Base-by-base conservation (phyloP, 208 protist species). In the Leishmania amazonensis region DNA sequence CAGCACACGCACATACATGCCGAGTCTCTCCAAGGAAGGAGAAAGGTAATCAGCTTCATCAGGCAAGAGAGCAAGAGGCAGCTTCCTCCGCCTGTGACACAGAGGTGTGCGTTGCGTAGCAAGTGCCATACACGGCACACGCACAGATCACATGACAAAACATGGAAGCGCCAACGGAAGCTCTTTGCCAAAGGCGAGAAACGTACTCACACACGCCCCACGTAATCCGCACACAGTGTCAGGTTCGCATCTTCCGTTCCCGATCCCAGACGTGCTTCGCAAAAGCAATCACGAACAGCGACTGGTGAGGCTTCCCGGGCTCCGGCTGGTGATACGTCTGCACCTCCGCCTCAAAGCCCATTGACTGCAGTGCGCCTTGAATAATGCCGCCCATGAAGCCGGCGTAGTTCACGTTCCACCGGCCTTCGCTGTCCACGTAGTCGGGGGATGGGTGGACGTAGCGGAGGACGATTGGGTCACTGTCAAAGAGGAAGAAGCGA, bases 361-460 rank as follows among this genome's bases (percentile, higher is more conserved):
- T 91, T 24, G 91, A 87, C 65, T 88, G 86, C 51, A 97, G 83
- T 38, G 90, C 92, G 1, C 94, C 94, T 76, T 95, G 90, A n/a
- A 96, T 73, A 28, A 97, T 92, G 42, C 94, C 94, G 31, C 91
- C 94, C 83, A 96, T 89, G 73, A 96, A 97, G 84, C 90, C 91
- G 19, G 92, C 94, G 75, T 97, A 97, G 79, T 95, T 95, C 58
- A 97, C 88, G 68, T 83, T 95, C 91, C 94, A 97, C 11, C 85
- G 87, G 6, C 92, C 91, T 76, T 94, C 92, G 38, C 79, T 75
- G 77, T 95, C 92, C 15, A 95, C 72, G 85, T 95, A 97, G 83
- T 97, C 94, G 0, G 94, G 92, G 0, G 92, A 94, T 1, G 92
- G 90, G 71, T 93, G 83, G 2, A 96, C 88, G 72, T 92, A 87